Evolutionary conservation across 2,329 filamentous ascomycete species (phyloP).

Genomic region (Delphinella strobiligena): DNA sequence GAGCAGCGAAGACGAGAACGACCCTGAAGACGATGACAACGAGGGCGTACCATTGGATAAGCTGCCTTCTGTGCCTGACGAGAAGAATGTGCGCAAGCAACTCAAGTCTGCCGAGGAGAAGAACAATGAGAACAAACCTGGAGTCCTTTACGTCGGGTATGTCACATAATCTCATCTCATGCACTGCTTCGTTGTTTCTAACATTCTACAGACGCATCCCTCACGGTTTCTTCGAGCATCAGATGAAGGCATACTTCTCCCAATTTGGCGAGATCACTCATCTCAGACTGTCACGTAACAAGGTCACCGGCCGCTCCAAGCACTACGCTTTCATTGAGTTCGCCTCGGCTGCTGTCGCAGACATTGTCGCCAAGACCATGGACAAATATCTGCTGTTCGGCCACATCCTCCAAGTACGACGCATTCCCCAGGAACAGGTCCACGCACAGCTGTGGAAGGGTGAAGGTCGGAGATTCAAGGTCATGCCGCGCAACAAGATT

Average conservation of each 20-base stretch:
- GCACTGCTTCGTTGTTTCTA: slow-evolving; percentile 5
- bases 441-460: slow-evolving; percentile 80
- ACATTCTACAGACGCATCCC: slow-evolving; percentile 52
- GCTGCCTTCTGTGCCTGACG: slow-evolving; percentile 21
- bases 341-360: slow-evolving; percentile 60
- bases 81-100: slow-evolving; percentile 23
- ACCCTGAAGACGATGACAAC: slow-evolving; percentile 20
- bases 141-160: slow-evolving; percentile 55
- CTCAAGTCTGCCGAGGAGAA: slow-evolving; percentile 37
- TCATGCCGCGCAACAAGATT: slow-evolving; percentile 77
- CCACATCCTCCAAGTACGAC: slow-evolving; percentile 80
- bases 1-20: slow-evolving; percentile 31
- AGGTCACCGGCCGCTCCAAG: slow-evolving; percentile 79
- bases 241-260: slow-evolving; percentile 86
- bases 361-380: slow-evolving; percentile 92
- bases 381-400: slow-evolving; percentile 94
- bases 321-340: slow-evolving; percentile 97
- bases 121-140: slow-evolving; percentile 45
- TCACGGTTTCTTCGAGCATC: slow-evolving; percentile 92
- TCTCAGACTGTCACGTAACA: slow-evolving; percentile 80
- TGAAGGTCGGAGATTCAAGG: slow-evolving; percentile 81
- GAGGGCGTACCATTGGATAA: slow-evolving; percentile 26
- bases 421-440: slow-evolving; percentile 63
- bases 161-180: neutral
- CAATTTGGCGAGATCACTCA: slow-evolving; percentile 78